Conservation (phyloP, 495 filamentous ascomycete species). For the Podospora bellae-mahoneyi region DNA sequence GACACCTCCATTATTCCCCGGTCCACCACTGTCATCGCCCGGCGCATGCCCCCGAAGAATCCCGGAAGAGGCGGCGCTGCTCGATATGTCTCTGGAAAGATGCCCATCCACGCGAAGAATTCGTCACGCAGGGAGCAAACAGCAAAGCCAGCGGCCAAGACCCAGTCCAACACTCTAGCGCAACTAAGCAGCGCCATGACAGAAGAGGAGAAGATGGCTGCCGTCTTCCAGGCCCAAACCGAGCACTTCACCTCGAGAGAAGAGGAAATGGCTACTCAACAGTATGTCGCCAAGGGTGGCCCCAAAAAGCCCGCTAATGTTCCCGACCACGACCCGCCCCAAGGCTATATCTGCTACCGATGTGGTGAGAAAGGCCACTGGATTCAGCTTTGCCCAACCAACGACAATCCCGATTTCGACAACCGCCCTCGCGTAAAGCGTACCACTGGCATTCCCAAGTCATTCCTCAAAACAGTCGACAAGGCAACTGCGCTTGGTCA, state of each 20-base stretch:
- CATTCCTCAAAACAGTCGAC: slow-evolving; percentile 88
- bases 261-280: slow-evolving; percentile 79
- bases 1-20: slow-evolving; percentile 93
- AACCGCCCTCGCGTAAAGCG: slow-evolving; percentile 86
- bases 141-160: slow-evolving; percentile 52
- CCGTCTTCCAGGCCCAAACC: slow-evolving; percentile 79
- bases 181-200: slow-evolving; percentile 71
- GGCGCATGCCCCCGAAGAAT: slow-evolving; percentile 76
- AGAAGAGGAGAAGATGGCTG: slow-evolving; percentile 86
- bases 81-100: slow-evolving; percentile 94
- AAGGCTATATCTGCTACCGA: slow-evolving; percentile 95
- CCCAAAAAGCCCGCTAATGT: slow-evolving; percentile 66
- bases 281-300: slow-evolving; percentile 49
- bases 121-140: slow-evolving; percentile 63
- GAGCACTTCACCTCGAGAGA: slow-evolving; percentile 86
- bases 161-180: slow-evolving; percentile 53
- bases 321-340: slow-evolving; percentile 85
- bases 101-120: slow-evolving; percentile 86
- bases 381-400: slow-evolving; percentile 96
- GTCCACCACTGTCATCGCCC: slow-evolving; percentile 88
- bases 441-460: slow-evolving; percentile 92
- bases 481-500: slow-evolving; percentile 73
- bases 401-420: slow-evolving; percentile 93
- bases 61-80: slow-evolving; percentile 83
- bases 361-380: slow-evolving; percentile 98